Conservation (phyloP, 768 basidiomycete genomes). For the Suillus clintonianus region DNA sequence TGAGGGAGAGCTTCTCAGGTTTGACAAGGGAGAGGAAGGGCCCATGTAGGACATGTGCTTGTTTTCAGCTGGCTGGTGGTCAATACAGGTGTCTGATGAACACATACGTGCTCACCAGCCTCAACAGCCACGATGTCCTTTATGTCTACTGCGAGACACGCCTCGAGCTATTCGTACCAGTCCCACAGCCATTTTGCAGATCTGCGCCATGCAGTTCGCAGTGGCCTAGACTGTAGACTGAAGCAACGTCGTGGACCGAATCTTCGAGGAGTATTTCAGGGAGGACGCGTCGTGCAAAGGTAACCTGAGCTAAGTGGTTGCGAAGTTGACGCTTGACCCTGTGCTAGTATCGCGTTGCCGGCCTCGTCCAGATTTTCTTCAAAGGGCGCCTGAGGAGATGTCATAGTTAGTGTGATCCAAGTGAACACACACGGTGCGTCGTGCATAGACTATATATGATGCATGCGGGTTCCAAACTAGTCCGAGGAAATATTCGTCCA, state of each 20-base stretch:
- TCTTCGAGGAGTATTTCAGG: no score
- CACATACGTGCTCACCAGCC: slow-evolving; percentile 17
- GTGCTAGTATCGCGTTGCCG: slow-evolving; percentile 22
- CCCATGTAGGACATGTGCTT: slow-evolving; percentile 38
- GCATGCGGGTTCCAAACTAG: no score
- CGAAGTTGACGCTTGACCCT: neutral
- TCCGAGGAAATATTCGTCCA: no score
- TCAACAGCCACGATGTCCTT: slow-evolving; percentile 43
- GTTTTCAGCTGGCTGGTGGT: no score
- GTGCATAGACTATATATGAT: no score
- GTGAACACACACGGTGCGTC: slow-evolving; percentile 36
- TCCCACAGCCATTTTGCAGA: slow-evolving; percentile 54
- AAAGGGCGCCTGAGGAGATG: slow-evolving; percentile 15
- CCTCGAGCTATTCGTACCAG: slow-evolving; percentile 41
- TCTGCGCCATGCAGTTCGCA: slow-evolving; percentile 48
- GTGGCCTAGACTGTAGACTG: no score
- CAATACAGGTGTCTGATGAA: neutral
- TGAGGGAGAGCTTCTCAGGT: slow-evolving; percentile 65
- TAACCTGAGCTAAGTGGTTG: no score
- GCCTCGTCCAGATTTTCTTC: slow-evolving; percentile 20
- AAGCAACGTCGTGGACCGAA: no score
- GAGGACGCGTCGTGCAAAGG: no score
- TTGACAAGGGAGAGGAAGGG: slow-evolving; percentile 80
- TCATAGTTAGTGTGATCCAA: neutral
- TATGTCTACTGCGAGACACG: slow-evolving; percentile 50